phyloP scores from a whole-genome alignment of 225 moss, liverwort and hornwort genomes.

The Physcomitrium patens region DNA sequence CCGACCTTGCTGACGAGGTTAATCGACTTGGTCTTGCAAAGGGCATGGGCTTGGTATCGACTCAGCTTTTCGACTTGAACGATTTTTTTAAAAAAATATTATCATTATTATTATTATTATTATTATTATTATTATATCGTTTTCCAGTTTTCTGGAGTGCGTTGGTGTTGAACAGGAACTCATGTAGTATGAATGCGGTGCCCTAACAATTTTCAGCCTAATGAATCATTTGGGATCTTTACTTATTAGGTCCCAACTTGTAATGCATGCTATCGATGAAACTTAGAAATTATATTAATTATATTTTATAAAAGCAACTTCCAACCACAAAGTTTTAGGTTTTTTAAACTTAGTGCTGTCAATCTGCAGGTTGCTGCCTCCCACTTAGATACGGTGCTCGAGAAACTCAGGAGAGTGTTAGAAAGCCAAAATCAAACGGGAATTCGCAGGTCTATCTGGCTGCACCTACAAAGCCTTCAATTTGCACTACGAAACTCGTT shows the following conservation, averaged over 20 bases:
- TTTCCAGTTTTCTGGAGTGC: conserved; percentile 14
- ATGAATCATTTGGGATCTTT: conserved; percentile 10
- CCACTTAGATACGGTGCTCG: conserved; percentile 96
- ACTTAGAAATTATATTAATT: background rate
- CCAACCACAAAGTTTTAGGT: background rate
- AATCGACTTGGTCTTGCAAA: conserved; percentile 98
- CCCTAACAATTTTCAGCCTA: conserved; percentile 8
- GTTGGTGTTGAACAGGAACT: conserved; percentile 7
- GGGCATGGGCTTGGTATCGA: conserved; percentile 88
- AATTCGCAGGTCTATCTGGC: conserved; percentile 69
- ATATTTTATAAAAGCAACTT: conserved; percentile 14
- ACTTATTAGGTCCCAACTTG: conserved; percentile 11
- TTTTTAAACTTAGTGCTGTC: conserved; percentile 24
- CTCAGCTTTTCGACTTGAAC: background rate
- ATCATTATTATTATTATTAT: no score
- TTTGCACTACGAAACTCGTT: conserved; percentile 19
- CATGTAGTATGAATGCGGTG: background rate
- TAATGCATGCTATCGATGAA: conserved; percentile 9
- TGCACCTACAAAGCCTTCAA: conserved; percentile 9
- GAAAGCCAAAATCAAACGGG: conserved; percentile 80
- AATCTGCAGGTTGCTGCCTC: conserved; percentile 88
- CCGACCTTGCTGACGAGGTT: conserved; percentile 80
- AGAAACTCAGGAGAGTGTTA: conserved; percentile 82
- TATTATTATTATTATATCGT: background rate
- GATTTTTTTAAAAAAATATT: no score